Percentiles rank a stretch among this genome's conserved stretches.
Evolutionary conservation across 2,329 filamentous ascomycete species (phyloP).

Genomic region (Akanthomyces uredinophilus): DNA sequence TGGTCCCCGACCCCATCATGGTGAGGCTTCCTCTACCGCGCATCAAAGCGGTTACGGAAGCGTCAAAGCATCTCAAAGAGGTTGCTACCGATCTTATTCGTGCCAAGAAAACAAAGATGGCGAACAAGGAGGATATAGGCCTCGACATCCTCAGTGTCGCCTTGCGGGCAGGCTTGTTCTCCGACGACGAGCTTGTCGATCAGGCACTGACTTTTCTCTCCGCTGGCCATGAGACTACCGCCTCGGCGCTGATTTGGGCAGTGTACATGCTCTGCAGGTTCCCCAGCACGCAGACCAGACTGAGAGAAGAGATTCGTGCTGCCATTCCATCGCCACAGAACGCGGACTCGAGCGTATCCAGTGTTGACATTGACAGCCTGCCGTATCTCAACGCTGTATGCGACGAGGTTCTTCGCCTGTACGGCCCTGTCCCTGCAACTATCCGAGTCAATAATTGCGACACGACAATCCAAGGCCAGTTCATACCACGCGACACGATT

Average conservation of each 20-base stretch:
- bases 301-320: conserved; percentile 1
- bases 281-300: not conserved
- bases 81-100: not conserved
- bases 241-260: not conserved
- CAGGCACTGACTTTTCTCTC: not conserved
- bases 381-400: conserved; percentile 60
- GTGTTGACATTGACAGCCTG: conserved; percentile 1
- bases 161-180: not conserved
- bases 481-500: conserved; percentile 31
- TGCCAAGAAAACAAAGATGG: not conserved
- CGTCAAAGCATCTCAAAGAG: conserved; percentile 16
- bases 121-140: not conserved
- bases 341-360: not conserved
- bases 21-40: conserved; percentile 8
- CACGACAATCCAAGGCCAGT: conserved; percentile 26
- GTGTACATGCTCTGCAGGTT: conserved; percentile 9
- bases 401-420: conserved; percentile 38
- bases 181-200: not conserved
- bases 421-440: conserved; percentile 30
- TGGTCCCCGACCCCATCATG: conserved; percentile 11
- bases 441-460: conserved; percentile 27
- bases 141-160: not conserved
- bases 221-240: not conserved
- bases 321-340: not conserved
- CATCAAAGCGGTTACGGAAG: not conserved